A percentile compares a stretch with the other conserved stretches of the same genome.
phyloP scores from a whole-genome alignment of 352 stramenopile genomes.

The Phytophthora boehmeriae region DNA sequence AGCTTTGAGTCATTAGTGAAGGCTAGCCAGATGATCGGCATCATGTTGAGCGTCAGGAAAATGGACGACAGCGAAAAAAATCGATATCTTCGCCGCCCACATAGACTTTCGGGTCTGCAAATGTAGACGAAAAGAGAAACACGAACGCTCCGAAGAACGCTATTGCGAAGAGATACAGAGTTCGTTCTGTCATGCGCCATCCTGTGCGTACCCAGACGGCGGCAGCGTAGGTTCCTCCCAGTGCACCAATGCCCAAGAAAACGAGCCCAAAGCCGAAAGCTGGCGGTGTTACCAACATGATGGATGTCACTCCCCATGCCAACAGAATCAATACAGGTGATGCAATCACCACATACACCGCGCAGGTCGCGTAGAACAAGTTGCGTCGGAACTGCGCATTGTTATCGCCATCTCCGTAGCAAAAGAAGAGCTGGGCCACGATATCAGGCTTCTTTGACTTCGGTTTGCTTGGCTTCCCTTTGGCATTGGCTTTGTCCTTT shows the following conservation, averaged over 20 bases:
- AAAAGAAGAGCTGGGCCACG: slow-evolving; percentile 79
- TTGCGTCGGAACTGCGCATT: slow-evolving; percentile 80
- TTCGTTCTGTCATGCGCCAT: slow-evolving; percentile 80
- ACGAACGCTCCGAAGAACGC: slow-evolving; percentile 71
- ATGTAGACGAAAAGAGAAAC: slow-evolving; percentile 83
- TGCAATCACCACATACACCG: slow-evolving; percentile 58
- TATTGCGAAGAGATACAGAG: slow-evolving; percentile 55
- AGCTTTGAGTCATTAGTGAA: slow-evolving; percentile 91
- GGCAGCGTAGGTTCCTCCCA: slow-evolving; percentile 52
- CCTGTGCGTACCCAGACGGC: slow-evolving; percentile 71
- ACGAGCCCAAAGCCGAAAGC: slow-evolving; percentile 81
- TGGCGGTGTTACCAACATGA: slow-evolving; percentile 72
- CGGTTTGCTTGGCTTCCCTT: not conserved
- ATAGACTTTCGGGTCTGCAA: slow-evolving; percentile 79
- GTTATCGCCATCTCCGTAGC: slow-evolving; percentile 63
- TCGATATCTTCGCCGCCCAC: slow-evolving; percentile 69
- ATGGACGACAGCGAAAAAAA: slow-evolving; percentile 83
- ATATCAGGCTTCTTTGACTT: slow-evolving; percentile 54
- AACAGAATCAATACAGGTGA: slow-evolving; percentile 69
- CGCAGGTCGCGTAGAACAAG: slow-evolving; percentile 73
- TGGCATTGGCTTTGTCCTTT: slow-evolving; percentile 27
- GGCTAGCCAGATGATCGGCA: slow-evolving; percentile 90
- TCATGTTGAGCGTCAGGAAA: slow-evolving; percentile 88
- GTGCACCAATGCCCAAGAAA: slow-evolving; percentile 64
- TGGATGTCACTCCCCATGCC: slow-evolving; percentile 73